phyloP scores from a whole-genome alignment of 192 early-diverging fungal genomes.

The Coemansia sp. region DNA sequence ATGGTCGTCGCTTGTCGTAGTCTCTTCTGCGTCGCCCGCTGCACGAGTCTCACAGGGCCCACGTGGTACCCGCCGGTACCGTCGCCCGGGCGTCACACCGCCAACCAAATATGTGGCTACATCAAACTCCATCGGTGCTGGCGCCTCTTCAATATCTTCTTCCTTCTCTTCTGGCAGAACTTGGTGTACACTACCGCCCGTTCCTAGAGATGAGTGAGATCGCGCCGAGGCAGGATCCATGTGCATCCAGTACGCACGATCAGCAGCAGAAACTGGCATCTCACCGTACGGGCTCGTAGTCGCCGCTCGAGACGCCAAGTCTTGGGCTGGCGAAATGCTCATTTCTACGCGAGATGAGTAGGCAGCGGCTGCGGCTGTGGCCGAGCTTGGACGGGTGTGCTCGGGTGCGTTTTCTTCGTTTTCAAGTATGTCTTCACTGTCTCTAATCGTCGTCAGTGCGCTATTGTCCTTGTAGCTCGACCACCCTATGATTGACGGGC shows the following conservation, averaged over 20 bases:
- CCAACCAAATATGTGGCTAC: conserved; percentile 54
- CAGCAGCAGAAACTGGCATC: neutral
- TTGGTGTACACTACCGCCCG: conserved; percentile 22
- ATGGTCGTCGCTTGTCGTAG: neutral
- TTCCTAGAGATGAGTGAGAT: conserved; percentile 51
- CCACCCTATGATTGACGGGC: conserved; percentile 38
- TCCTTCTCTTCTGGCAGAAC: conserved; percentile 25
- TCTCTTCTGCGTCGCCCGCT: neutral
- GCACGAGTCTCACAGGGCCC: conserved; percentile 2
- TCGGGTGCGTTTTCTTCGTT: conserved; percentile 3
- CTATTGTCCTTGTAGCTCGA: conserved; percentile 38
- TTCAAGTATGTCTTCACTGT: conserved; percentile 24
- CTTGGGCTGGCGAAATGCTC: neutral
- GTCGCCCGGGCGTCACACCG: conserved; percentile 42
- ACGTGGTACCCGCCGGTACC: conserved; percentile 25
- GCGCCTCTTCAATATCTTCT: conserved; percentile 54
- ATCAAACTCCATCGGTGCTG: conserved; percentile 50
- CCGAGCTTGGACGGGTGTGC: conserved; percentile 3
- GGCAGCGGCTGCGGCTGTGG: conserved; percentile 2
- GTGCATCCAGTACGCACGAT: conserved; percentile 28
- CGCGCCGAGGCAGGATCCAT: conserved; percentile 35
- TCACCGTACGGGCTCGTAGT: conserved; percentile 20
- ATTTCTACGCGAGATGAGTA: neutral
- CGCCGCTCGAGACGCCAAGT: neutral
- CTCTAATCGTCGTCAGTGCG: conserved; percentile 24